Base-by-base conservation (phyloP, 768 basidiomycete genomes). In the Hypholoma sublateritium region DNA sequence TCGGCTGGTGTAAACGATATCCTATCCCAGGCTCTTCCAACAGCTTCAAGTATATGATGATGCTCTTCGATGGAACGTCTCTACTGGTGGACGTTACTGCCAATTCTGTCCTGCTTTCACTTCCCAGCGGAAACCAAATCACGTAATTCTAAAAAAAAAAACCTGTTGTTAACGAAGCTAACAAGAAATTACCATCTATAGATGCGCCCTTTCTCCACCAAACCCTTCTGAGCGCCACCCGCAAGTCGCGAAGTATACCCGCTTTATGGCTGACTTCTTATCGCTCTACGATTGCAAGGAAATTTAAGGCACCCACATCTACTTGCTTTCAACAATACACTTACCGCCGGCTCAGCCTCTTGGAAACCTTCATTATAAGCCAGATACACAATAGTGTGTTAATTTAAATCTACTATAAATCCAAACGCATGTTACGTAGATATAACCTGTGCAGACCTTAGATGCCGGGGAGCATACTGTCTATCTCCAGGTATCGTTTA, bases 401-500 rank as follows among this genome's bases (percentile, higher is more conserved):
- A n/a, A n/a, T n/a, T n/a, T n/a, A n/a, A n/a, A n/a, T n/a, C n/a
- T 32, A 7, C 1, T 32, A 32, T 6, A 32, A 32, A 9, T 32
- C 5, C 5, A 9, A 32, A 32, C 6, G 9, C 28, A 9, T 32
- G 9, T 32, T 32, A 7, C 28, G 28, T 32, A 9, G 28, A 32
- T 32, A 32, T 32, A 32, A 1, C 28, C 28, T 32, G 5, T 9
- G 5, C 28, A 9, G 7, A 32, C 25, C 25, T 28, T 7, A 28
- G 7, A 28, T 28, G 7, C 25, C 25, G 25, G 25, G 3, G 7
- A 7, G 9, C 28, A 32, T 32, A 32, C 9, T 32, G 14, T 36
- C 14, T 59, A 82, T 43, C 72, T 73, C 83, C 82, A 84, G 25
- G 69, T 66, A 63, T 79, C 78, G 50, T 74, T 72, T 53, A 76